Conservation (phyloP, 2,329 filamentous ascomycete genomes). For the Diaporthe eres region DNA sequence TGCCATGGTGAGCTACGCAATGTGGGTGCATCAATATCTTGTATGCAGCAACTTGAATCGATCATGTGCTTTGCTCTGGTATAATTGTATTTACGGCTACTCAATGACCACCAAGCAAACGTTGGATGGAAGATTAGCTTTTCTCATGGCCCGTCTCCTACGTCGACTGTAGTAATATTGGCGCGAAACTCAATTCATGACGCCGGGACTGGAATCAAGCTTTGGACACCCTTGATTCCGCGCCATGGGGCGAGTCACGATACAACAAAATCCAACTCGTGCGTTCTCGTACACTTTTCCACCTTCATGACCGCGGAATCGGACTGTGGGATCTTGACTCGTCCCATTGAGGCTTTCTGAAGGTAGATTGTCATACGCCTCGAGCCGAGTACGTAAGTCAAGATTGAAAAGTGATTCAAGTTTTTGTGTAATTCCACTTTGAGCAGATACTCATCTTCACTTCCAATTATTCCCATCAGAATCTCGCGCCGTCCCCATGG, state of each 20-base stretch:
- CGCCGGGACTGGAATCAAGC: not conserved
- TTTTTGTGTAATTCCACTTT: not conserved
- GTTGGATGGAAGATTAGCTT: not conserved
- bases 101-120: not conserved
- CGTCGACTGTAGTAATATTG: not conserved
- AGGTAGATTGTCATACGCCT: not conserved
- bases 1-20: no score
- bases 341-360: not conserved
- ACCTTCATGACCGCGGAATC: not conserved
- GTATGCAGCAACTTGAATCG: not conserved
- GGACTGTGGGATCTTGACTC: not conserved
- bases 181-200: not conserved
- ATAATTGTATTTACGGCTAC: not conserved
- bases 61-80: not conserved
- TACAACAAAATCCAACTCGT: not conserved
- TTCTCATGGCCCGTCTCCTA: not conserved
- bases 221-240: not conserved
- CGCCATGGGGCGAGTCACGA: not conserved
- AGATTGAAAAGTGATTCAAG: not conserved
- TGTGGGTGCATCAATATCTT: no score
- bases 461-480: not conserved
- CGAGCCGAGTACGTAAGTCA: not conserved
- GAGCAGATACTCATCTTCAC: not conserved
- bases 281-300: not conserved
- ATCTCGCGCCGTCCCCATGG: not conserved